Evolutionary conservation across 768 basidiomycete species (phyloP), one percentile per base, ranked within the genome.

Genomic region (Boletales sp.): DNA sequence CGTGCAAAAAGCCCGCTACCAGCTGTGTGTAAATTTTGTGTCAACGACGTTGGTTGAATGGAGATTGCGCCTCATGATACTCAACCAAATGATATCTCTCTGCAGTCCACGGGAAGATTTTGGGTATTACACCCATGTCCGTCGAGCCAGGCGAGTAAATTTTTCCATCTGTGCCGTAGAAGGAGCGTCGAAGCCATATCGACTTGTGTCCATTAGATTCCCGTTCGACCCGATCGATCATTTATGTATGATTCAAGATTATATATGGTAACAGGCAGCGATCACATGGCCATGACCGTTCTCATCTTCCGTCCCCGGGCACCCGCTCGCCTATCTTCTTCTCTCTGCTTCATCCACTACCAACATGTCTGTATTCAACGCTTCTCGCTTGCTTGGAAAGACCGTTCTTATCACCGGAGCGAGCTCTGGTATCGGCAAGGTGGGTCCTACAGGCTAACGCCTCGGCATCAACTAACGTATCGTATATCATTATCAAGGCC

Each of bases 321-420:
- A 29, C 11, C 49, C 55, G 48, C 21, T 30, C 14, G 32, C 36
- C n/a, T 21, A 6, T 43, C 34, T 21, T 17, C 35, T 18, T 37
- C 47, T 53, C 57, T 61, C 61, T 27, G 6, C 24, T 27, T 27
- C 24, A 27, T 27, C 24, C 24, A 27, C 24, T 27, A 3, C 7
- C 24, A 27, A 52, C 46, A 90, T 90, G 88, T 85, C 88, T 30
- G 68, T 93, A 45, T 93, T 93, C 79, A 87, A 87, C 66, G 76
- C 86, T 38, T 80, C 87, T 45, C 83, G 87, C 59, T 71, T 93
- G n/a, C 65, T 86, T 36, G 87, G 86, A 60, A 92, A 93, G 70
- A 90, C 84, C 31, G 87, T 92, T 50, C 79, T 95, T 43, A 79
- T 95, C 53, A 95, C 93, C 27, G 93, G 93, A 18, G 92, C 93